These are phyloP conservation scores for Saccharum hybrid DNA, from an alignment of 202 grass and related monocot species.

Conservation along the genomic window DNA sequence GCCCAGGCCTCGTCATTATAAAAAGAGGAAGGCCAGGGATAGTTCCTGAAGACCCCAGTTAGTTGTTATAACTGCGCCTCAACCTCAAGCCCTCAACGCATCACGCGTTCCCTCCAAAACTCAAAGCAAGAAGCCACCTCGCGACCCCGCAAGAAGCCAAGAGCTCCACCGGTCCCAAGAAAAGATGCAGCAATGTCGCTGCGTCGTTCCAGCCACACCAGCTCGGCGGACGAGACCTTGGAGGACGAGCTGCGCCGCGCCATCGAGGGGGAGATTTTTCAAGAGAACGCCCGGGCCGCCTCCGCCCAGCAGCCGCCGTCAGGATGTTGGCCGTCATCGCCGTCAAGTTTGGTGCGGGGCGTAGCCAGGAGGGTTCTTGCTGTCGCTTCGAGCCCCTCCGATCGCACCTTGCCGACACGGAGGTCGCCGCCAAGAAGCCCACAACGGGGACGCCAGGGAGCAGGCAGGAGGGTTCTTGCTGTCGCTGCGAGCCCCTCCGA, in stretches of 20 bases:
- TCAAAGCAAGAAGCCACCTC: slow-evolving; percentile 9
- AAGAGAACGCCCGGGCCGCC: background rate
- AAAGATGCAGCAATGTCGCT: slow-evolving; percentile 26
- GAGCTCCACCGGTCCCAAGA: slow-evolving; percentile 1
- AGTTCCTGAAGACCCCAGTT: background rate
- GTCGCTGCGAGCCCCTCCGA: background rate
- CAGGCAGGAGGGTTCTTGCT: too few relatives aligned
- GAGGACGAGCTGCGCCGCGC: background rate
- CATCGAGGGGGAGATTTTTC: background rate
- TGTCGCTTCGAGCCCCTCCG: background rate
- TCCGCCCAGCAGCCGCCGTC: background rate
- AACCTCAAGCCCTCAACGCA: background rate
- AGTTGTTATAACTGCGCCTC: too few relatives aligned
- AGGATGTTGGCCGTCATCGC: background rate
- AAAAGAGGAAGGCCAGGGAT: background rate
- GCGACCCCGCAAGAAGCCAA: slow-evolving; percentile 34
- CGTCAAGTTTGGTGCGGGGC: slow-evolving; percentile 18
- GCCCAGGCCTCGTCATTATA: slow-evolving; percentile 17
- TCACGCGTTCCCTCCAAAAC: slow-evolving; percentile 26
- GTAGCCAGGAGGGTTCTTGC: slow-evolving; percentile 26
- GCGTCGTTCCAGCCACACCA: background rate
- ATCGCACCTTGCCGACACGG: background rate
- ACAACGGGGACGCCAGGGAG: background rate
- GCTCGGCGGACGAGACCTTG: background rate
- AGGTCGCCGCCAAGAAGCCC: slow-evolving; percentile 14